Evolutionary conservation across 805 yeast genomes (phyloP), one percentile per base, ranked within the genome.

Genomic region (Lachancea kluyveri): DNA sequence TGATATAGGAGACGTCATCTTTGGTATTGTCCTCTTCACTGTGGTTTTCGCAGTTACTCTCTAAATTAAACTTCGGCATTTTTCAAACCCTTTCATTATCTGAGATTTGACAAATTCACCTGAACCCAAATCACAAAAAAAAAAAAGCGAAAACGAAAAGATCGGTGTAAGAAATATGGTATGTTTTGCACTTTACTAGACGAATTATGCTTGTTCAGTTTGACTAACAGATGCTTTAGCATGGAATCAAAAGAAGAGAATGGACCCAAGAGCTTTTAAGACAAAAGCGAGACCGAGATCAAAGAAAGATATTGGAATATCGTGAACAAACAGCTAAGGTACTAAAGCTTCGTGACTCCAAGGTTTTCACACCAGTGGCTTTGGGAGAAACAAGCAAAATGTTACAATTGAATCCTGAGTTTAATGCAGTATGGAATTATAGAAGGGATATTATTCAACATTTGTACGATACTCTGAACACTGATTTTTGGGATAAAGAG

Each of bases 361-460:
- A 52, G 3, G 36, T 49, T 1, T 67, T 61, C 33, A 55, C 52
- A 13, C 45, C 48, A 1, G 64, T 60, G 2, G 52, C 73, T 0
- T 64, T 86, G 16, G 62, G 65, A 1, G 50, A 64, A 14, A 80
- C 94, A 0, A 68, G 81, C 0, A 59, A 62, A 12, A 44, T 88
- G 9, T 62, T 92, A 13, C 57, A 65, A 6, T 48, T 72, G 30
- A 87, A 88, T 47, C 96, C 96, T 0, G 97, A 92, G 51, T 72
- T 80, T 41, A 88, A 88, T 55, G 77, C 96, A 0, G 66, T 75
- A 1, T 92, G 97, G 97, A 92, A 92, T 52, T 82, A 68, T 50
- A 70, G 97, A 35, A 69, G 96, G 33, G 92, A 84, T 42, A 74
- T 81, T 3, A 59, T 87, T 12, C 24, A 40, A 0, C 51, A 54